These are phyloP conservation scores for Ochromonas danica DNA, from an alignment of 108 stramenopile genomes.

Conservation along the genomic window DNA sequence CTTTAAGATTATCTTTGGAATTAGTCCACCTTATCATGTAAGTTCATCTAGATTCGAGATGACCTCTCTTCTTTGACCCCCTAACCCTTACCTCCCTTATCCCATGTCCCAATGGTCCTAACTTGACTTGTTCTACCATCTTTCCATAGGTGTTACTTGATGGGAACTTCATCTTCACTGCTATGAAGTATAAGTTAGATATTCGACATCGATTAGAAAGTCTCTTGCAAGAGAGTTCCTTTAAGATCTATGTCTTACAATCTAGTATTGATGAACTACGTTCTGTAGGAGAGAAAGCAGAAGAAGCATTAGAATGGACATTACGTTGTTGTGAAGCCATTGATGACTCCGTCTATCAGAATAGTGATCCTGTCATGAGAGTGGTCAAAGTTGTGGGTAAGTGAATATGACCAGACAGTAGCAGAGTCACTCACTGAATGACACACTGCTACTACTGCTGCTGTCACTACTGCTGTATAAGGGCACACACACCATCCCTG, in stretches of 20 bases:
- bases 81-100: too few relatives aligned
- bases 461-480: too few relatives aligned
- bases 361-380: too few relatives aligned
- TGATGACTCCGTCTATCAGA: too few relatives aligned
- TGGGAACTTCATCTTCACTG: conserved; percentile 16
- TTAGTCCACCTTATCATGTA: conserved; percentile 7
- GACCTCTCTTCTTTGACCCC: too few relatives aligned
- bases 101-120: too few relatives aligned
- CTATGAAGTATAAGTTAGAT: conserved; percentile 10
- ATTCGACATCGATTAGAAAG: background rate
- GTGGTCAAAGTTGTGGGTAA: too few relatives aligned
- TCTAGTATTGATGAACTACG: background rate
- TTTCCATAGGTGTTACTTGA: background rate
- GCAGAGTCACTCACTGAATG: too few relatives aligned
- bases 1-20: background rate
- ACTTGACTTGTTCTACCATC: too few relatives aligned
- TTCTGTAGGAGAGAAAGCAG: background rate
- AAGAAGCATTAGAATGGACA: background rate
- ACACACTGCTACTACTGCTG: too few relatives aligned
- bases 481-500: too few relatives aligned
- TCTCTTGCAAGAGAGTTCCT: background rate
- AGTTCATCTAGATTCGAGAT: background rate
- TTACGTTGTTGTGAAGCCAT: background rate
- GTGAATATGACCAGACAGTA: too few relatives aligned
- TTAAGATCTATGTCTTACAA: background rate